Base-by-base conservation (phyloP, 768 basidiomycete genomes). In the Mycena kentingensis region DNA sequence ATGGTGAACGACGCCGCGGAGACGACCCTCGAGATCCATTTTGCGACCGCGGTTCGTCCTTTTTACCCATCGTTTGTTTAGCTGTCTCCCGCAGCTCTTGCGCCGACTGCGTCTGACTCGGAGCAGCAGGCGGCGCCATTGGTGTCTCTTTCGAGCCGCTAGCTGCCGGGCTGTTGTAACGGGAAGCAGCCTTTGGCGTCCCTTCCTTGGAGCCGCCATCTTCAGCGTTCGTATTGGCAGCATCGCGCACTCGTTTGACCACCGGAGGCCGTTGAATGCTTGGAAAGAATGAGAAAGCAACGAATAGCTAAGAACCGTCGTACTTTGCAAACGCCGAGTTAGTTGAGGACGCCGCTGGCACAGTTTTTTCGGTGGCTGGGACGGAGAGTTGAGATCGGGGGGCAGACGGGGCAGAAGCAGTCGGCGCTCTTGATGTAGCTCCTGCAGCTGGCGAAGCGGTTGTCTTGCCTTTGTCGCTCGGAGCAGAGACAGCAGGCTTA, bases 21-120 rank as follows among this genome's bases (percentile, higher is more conserved):
- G 87, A 83, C 21, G 79, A 78, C 13, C 75, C 76, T 38, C 72
- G 72, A 51, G 79, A 81, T n/a, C 75, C 77, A 61, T 73, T 75
- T 46, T 77, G 78, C 57, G 69, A 71, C 18, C 81, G 62, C 31
- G 70, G 75, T 42, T 77, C 77, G 19, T 61, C 56, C 54, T 73
- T 74, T 13, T 77, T 76, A 29, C 65, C 66, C 36, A 84, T 79
- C 15, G 81, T 77, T 62, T 87, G 85, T 61, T 85, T 87, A 5
- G 89, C 90, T 2, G 87, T 90, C 64, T 88, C 88, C 44, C 90
- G 79, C 15, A 91, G 76, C 61, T 90, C 90, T 60, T 90, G 87
- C 1, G 89, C 88, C 10, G 86, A 87, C 5, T 74, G 70, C 0
- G 89, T 90, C 61, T 90, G 88, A 61, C 90, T 92, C 2, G 90